phyloP scores from a whole-genome alignment of 108 stramenopile species.

The Asterionellopsis glacialis region DNA sequence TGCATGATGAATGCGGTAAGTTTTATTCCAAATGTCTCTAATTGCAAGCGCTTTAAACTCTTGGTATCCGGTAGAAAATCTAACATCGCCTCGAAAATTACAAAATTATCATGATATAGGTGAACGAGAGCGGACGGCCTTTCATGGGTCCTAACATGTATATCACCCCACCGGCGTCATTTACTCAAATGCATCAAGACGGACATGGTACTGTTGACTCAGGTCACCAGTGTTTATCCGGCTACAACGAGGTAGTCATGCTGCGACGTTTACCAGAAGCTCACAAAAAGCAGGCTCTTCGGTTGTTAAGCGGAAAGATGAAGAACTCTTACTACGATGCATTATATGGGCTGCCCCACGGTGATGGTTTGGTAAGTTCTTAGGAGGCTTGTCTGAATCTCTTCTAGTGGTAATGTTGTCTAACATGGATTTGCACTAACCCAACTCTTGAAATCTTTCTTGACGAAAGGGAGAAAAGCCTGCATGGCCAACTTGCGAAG shows the following conservation, averaged over 20 bases:
- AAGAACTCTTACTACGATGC: slow-evolving; percentile 26
- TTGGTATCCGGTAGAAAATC: background rate
- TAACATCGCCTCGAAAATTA: background rate
- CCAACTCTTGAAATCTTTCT: background rate
- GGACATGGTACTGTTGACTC: slow-evolving; percentile 82
- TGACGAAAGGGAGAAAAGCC: slow-evolving; percentile 23
- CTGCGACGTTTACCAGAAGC: slow-evolving; percentile 68
- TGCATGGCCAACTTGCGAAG: slow-evolving; percentile 53
- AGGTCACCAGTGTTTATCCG: slow-evolving; percentile 63
- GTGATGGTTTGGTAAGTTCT: slow-evolving; percentile 42
- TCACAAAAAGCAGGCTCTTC: slow-evolving; percentile 64
- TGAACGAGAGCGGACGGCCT: slow-evolving; percentile 44
- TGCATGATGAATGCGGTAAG: slow-evolving; percentile 87
- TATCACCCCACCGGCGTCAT: slow-evolving; percentile 59
- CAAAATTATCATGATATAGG: slow-evolving; percentile 10
- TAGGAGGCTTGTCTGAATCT: background rate
- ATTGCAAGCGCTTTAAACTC: background rate
- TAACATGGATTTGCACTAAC: background rate
- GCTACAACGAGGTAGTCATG: slow-evolving; percentile 86
- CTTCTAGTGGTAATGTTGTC: background rate
- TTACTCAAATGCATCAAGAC: slow-evolving; percentile 84
- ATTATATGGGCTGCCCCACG: slow-evolving; percentile 67
- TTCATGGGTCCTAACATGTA: slow-evolving; percentile 88
- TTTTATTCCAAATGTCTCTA: background rate
- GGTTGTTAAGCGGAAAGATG: slow-evolving; percentile 18